Conservation (phyloP, 176 grass and related monocot species). For the Oryza officinalis region DNA sequence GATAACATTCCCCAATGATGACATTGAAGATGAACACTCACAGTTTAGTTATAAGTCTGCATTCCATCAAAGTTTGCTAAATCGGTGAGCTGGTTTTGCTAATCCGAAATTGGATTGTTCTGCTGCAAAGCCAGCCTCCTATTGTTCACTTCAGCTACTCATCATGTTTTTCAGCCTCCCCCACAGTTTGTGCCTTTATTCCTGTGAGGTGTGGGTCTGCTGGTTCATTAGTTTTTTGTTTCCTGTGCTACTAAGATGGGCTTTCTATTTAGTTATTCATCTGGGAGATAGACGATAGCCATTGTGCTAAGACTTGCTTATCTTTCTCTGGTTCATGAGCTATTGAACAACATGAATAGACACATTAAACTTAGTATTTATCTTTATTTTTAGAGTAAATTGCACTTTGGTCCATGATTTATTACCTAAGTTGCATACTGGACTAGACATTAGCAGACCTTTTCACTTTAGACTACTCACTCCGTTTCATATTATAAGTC, state of each 20-base stretch:
- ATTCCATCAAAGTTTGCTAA: background rate
- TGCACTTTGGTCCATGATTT: too few relatives aligned
- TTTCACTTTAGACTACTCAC: too few relatives aligned
- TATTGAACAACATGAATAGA: background rate
- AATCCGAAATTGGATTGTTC: background rate
- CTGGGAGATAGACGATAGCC: background rate
- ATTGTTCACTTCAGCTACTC: background rate
- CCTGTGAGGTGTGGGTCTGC: background rate
- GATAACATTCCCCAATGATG: background rate
- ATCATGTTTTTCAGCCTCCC: background rate
- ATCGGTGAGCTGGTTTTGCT: too few relatives aligned
- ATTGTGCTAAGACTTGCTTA: background rate
- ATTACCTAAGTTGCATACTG: too few relatives aligned
- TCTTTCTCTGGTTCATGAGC: background rate
- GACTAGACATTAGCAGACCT: too few relatives aligned
- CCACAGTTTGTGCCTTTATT: background rate
- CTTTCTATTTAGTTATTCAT: slow-evolving; percentile 16
- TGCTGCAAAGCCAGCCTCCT: background rate
- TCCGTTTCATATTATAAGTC: too few relatives aligned
- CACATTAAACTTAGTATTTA: background rate
- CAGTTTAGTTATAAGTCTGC: background rate
- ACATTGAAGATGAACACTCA: background rate
- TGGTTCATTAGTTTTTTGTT: background rate
- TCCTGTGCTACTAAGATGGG: background rate
- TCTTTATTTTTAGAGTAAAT: background rate